phyloP scores from a whole-genome alignment of 306 rosid species.

The Trifolium pratense region DNA sequence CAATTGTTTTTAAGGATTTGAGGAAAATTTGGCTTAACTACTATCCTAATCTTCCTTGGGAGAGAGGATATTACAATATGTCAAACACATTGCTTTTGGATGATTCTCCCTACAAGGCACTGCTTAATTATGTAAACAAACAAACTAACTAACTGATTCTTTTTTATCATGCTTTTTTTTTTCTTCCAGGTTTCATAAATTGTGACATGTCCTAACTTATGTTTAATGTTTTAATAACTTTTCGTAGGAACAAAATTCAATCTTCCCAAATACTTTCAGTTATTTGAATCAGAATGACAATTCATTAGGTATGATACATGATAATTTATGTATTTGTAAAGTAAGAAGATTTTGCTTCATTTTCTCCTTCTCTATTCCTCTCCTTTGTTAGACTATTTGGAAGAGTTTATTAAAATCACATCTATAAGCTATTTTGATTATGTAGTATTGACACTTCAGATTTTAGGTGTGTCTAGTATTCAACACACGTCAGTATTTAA shows the following conservation, averaged over 20 bases:
- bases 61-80: conserved; percentile 64
- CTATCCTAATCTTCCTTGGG: conserved; percentile 78
- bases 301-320: conserved; percentile 60
- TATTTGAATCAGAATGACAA: conserved; percentile 53
- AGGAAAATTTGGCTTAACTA: conserved; percentile 78
- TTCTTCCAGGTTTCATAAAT: background rate
- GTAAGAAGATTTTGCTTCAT: background rate
- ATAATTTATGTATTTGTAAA: background rate
- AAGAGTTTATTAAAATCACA: no score
- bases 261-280: conserved; percentile 68
- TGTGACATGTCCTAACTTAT: conserved; percentile 10
- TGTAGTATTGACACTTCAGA: no score
- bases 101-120: conserved; percentile 89
- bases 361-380: background rate
- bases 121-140: conserved; percentile 74
- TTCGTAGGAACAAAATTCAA: conserved; percentile 59
- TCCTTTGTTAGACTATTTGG: no score
- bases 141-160: background rate
- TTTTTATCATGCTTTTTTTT: background rate
- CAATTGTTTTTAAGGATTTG: conserved; percentile 76
- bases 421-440: no score
- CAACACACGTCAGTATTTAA: background rate
- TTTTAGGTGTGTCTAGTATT: no score
- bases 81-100: conserved; percentile 78
- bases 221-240: conserved; percentile 33